phyloP scores from a whole-genome alignment of 2,329 filamentous ascomycete species.

The Neonectria sp. region DNA sequence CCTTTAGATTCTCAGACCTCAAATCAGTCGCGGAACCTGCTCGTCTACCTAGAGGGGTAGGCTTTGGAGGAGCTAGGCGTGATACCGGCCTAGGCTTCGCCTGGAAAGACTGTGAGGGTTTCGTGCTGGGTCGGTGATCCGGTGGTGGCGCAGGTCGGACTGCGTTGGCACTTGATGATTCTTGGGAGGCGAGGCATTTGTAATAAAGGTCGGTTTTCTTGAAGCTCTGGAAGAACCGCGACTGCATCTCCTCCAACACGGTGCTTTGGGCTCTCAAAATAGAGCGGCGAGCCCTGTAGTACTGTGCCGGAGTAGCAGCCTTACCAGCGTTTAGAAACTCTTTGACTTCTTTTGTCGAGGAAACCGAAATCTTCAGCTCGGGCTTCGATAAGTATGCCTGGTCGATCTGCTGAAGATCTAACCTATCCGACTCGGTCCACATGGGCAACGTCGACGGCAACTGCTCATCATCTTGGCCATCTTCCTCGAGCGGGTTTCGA shows the following conservation, averaged over 20 bases:
- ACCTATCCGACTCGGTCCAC: slow-evolving; percentile 88
- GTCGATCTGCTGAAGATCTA: slow-evolving; percentile 91
- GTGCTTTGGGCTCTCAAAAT: slow-evolving; percentile 87
- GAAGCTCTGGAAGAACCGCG: slow-evolving; percentile 85
- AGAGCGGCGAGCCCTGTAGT: slow-evolving; percentile 84
- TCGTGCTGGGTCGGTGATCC: slow-evolving; percentile 45
- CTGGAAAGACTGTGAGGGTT: slow-evolving; percentile 57
- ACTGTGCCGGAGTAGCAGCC: slow-evolving; percentile 83
- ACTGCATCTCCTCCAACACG: slow-evolving; percentile 88
- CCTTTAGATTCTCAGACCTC: slow-evolving; percentile 55
- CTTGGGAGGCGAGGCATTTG: slow-evolving; percentile 93
- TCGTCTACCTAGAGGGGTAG: slow-evolving; percentile 56
- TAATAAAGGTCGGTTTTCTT: slow-evolving; percentile 95
- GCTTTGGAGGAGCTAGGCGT: slow-evolving; percentile 57
- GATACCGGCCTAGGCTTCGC: slow-evolving; percentile 62
- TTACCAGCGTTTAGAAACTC: slow-evolving; percentile 85
- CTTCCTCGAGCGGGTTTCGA: slow-evolving; percentile 91
- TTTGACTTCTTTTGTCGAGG: slow-evolving; percentile 78
- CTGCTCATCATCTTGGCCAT: slow-evolving; percentile 74
- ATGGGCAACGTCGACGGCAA: slow-evolving; percentile 72
- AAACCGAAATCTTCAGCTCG: slow-evolving; percentile 83
- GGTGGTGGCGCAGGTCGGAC: slow-evolving; percentile 38
- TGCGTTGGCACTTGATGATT: slow-evolving; percentile 66
- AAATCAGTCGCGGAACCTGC: slow-evolving; percentile 66
- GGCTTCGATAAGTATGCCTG: slow-evolving; percentile 88